Evolutionary conservation across 1,284 basidiomycete genomes (phyloP), one percentile per base, ranked within the genome.

Genomic region (Kalmanozyma brasiliensis): DNA sequence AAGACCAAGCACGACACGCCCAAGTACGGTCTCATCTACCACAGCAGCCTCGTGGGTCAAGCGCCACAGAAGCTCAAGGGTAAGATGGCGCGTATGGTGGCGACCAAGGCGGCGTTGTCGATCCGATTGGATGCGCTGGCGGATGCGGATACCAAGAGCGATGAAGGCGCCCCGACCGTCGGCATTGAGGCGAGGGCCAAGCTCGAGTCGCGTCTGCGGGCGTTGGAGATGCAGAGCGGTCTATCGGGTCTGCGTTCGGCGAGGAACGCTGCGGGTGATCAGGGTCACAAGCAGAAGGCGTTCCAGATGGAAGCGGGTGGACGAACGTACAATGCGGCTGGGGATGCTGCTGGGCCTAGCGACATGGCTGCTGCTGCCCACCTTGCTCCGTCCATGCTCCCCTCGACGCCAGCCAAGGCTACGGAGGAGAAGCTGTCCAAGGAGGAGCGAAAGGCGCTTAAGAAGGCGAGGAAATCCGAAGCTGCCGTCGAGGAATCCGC

Each of bases 71-170:
- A 97, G 85, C 88, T 97, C 71, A 98, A 98, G 87, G 96, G 95
- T 79, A 98, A 98, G 86, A 98, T 98, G 95, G 96, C 96, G 13
- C 91, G 96, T 76, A 98, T 98, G 95, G 93, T 98, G 26, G 94
- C 95, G 34, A 98, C 95, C 63, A 80, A 80, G 86, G 90, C 95
- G 4, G 92, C 95, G 1, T 88, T 98, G 10, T 96, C 94, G 5
- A 93, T 95, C 78, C 93, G 95, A 83, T 91, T 98, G 38, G 95
- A 98, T 77, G 95, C 95, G 7, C 89, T 98, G 38, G 91, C 94
- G 23, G 94, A 97, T 72, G 86, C 89, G 22, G 93, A 97, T 65
- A 91, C 89, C 79, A 96, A 97, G 84, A 92, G 92, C 1, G 91
- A 91, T 60, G 84, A 86, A 10, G 90, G 92, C 16, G 89, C 92